Evolutionary conservation across 176 grass and related monocot species (phyloP).

Genomic region (Raddia guianensis): DNA sequence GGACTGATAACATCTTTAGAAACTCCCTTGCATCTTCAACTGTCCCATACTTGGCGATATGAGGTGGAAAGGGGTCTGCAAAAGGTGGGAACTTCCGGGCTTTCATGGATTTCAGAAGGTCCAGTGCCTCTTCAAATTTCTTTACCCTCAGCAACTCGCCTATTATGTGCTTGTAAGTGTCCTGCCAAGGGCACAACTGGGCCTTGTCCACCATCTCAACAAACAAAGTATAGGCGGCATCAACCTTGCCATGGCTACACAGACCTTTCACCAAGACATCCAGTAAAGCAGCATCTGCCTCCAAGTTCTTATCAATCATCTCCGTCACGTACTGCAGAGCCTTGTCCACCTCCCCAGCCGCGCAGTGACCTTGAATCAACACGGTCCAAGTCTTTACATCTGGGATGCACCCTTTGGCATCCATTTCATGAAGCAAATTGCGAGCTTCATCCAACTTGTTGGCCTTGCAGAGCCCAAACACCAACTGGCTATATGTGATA

Average conservation of each 20-base stretch:
- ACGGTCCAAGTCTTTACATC: conserved; percentile 97
- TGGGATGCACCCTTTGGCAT: conserved; percentile 46
- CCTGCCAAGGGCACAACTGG: conserved; percentile 58
- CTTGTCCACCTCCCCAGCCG: conserved; percentile 58
- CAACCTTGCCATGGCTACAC: conserved; percentile 48
- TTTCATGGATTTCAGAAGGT: conserved; percentile 73
- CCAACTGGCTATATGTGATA: conserved; percentile 80
- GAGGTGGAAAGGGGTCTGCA: conserved; percentile 60
- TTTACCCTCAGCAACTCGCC: conserved; percentile 58
- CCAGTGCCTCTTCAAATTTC: conserved; percentile 72
- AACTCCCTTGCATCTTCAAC: conserved; percentile 74
- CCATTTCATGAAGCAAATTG: conserved; percentile 75
- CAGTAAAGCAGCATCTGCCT: conserved; percentile 66
- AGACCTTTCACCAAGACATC: conserved; percentile 77
- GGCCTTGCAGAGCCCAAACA: conserved; percentile 83
- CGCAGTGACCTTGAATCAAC: conserved; percentile 80
- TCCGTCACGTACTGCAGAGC: conserved; percentile 64
- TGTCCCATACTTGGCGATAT: conserved; percentile 75
- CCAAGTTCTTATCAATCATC: conserved; percentile 69
- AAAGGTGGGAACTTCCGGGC: conserved; percentile 63
- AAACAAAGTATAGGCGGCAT: conserved; percentile 59
- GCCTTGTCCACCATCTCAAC: conserved; percentile 77
- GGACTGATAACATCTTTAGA: conserved; percentile 64
- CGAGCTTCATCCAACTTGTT: conserved; percentile 64
- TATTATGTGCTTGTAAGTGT: conserved; percentile 70